A percentile compares a stretch with the other conserved stretches of the same genome.
Conservation (phyloP, 2,329 filamentous ascomycete genomes). For the Bisporella sp. region DNA sequence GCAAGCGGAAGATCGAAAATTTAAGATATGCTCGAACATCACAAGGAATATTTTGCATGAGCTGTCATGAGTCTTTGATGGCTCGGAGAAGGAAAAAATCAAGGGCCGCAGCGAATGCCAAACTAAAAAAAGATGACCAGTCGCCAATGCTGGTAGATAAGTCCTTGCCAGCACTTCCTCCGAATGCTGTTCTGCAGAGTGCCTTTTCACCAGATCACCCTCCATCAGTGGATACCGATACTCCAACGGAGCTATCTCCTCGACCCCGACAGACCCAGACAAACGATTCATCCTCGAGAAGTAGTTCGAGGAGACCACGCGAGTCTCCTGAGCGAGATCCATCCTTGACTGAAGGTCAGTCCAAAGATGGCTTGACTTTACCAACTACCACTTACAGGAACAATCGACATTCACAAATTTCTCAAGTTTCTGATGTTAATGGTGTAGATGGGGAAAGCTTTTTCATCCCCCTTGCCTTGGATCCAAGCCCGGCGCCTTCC, state of each 20-base stretch:
- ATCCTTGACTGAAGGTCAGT: slow-evolving; percentile 28
- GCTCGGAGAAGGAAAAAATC: slow-evolving; percentile 82
- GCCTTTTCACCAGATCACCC: slow-evolving; percentile 50
- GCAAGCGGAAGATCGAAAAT: slow-evolving; percentile 98
- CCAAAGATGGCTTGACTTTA: slow-evolving; percentile 55
- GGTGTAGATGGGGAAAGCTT: slow-evolving; percentile 47
- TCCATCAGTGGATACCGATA: slow-evolving; percentile 55
- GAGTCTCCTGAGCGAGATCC: slow-evolving; percentile 7
- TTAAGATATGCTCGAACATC: slow-evolving; percentile 94
- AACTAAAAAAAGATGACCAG: slow-evolving; percentile 54
- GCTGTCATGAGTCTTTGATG: slow-evolving; percentile 95
- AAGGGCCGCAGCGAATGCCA: slow-evolving; percentile 57
- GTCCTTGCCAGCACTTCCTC: slow-evolving; percentile 83
- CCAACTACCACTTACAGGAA: slow-evolving; percentile 73
- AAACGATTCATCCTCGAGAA: slow-evolving; percentile 49
- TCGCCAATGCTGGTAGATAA: slow-evolving; percentile 76
- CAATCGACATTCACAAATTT: slow-evolving; percentile 68
- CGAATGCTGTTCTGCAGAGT: slow-evolving; percentile 58
- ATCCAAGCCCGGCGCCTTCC: slow-evolving; percentile 53
- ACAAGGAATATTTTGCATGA: slow-evolving; percentile 99
- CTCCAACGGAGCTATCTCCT: slow-evolving; percentile 63
- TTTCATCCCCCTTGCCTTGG: slow-evolving; percentile 69
- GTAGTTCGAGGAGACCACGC: slow-evolving; percentile 35
- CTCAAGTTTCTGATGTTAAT: slow-evolving; percentile 36
- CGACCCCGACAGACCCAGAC: slow-evolving; percentile 47